Evolutionary conservation across 306 rosid genomes (phyloP), one percentile per base, ranked within the genome.

Genomic region (Sesbania bispinosa): DNA sequence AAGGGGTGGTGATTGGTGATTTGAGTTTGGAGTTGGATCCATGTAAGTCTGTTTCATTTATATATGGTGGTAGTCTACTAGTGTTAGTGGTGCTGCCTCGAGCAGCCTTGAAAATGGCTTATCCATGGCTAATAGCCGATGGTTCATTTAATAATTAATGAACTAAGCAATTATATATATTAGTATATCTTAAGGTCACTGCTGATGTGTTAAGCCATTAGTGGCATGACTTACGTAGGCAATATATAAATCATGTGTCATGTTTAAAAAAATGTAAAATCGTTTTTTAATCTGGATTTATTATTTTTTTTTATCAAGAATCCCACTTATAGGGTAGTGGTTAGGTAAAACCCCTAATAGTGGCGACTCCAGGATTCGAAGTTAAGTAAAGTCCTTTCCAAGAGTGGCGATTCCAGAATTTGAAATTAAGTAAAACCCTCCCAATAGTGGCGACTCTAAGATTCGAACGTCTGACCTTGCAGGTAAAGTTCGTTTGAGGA

Each of bases 1-100:
- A 65, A 35, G 53, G 26, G 20, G 47, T 55, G 54, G 38, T 16
- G 52, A 76, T 76, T 66, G 74, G 74, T 55, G 41, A 14, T 54
- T 66, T 43, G 23, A 66, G 21, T 2, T 58, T 67, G 62, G 69
- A 76, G 80, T 70, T 78, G 82, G 73, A 71, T 71, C 73, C 82
- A 71, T 71, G 53, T 70, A 70, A 52, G 30, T 47, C 4, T 54
- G 41, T 26, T 45, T 53, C 38, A 45, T 53, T 50, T 53, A 38
- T 4, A 32, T 50, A 51, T 69, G 71, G 67, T n/a, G n/a, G 46
- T 45, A 27, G 13, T 35, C 27, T 51, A 24, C 42, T 75, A 33
- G 52, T 62, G 67, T 43, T 81, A 81, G 79, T 77, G 85, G 85
- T 21, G 64, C 48, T 73, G 48, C 53, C 76, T 61, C 48, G 7